Percentiles rank a stretch among this genome's conserved stretches.
Conservation (phyloP, 1,284 basidiomycete species). For the Farysia itapuensis region DNA sequence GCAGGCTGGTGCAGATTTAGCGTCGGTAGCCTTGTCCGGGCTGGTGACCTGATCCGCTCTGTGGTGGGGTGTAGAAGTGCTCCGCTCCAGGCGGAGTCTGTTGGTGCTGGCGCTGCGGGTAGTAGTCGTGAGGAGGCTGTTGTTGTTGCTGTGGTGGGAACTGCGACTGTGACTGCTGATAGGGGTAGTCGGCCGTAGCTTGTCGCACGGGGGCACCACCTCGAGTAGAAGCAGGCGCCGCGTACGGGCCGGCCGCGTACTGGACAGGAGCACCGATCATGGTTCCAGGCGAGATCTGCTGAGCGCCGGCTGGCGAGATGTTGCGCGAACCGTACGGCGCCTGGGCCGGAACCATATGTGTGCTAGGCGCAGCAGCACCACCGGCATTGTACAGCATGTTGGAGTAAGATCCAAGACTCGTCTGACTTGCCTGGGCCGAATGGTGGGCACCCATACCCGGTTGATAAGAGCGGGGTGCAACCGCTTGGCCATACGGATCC, state of each 20-base stretch:
- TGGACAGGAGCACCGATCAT: constrained; percentile 13
- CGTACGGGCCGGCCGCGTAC: constrained; percentile 10
- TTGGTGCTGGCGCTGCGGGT: constrained; percentile 10
- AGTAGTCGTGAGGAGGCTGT: background rate
- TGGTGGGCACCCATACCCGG: constrained; percentile 16
- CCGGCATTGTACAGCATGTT: constrained; percentile 24
- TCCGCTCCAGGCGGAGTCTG: constrained; percentile 6
- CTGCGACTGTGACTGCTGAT: constrained; percentile 5
- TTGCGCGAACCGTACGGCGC: constrained; percentile 8
- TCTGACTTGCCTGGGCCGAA: constrained; percentile 25
- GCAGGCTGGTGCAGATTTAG: too few relatives aligned
- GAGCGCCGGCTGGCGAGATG: constrained; percentile 6
- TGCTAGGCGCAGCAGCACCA: constrained; percentile 2
- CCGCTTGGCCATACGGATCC: constrained; percentile 16
- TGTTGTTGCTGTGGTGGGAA: constrained; percentile 7
- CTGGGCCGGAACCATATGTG: constrained; percentile 8
- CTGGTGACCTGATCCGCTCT: too few relatives aligned
- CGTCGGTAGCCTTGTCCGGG: too few relatives aligned
- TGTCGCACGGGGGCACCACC: constrained; percentile 15
- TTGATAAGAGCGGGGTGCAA: constrained; percentile 4
- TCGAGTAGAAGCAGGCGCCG: constrained; percentile 14
- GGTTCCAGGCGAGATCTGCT: constrained; percentile 30
- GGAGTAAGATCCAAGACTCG: constrained; percentile 33
- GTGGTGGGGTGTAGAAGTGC: too few relatives aligned
- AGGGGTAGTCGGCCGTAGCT: constrained; percentile 23